Evolutionary conservation across 306 rosid genomes (phyloP), one percentile per base, ranked within the genome.

Genomic region (Alnus rubra): DNA sequence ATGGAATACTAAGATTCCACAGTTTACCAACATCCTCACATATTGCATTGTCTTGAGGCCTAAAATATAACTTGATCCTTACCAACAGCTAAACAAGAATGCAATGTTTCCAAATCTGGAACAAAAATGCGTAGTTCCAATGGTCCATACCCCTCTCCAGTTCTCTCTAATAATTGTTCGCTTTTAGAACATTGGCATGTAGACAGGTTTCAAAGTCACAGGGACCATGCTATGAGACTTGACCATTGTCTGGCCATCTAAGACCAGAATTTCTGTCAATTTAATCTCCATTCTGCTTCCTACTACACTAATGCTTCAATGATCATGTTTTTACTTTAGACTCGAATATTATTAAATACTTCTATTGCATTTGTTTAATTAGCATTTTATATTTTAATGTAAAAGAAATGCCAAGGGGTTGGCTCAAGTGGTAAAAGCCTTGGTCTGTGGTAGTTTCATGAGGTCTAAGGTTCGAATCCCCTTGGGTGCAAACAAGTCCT

Each of bases 1-100:
- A 78, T 78, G 88, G 86, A 82, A 81, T 83, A 78, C 87, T 85
- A 78, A 78, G 83, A 85, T 76, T 86, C 68, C 79, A 59, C 81
- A 75, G 58, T 67, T 80, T 74, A 76, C 80, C 51, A 76, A 72
- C 82, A 80, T 63, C 82, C 80, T 78, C 78, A 68, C 59, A 69
- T 67, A 86, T 68, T 75, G 78, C 84, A 80, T 77, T 82, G 72
- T 80, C 85, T 82, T 50, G 80, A 75, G 75, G 74, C 79, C 88
- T 59, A 81, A 37, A 49, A 78, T 42, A 52, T 72, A 65, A 37
- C 76, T 47, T 62, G 19, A 53, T 75, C 73, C 74, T 58, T 74
- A 69, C 53, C 71, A 51, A 79, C 58, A 78, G 50, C 52, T 33
- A 73, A 73, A 75, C 50, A 69, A 69, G 28, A 45, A 71, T 50